Evolutionary conservation across 352 stramenopile species (phyloP).

Genomic region (Phytophthora cactorum): DNA sequence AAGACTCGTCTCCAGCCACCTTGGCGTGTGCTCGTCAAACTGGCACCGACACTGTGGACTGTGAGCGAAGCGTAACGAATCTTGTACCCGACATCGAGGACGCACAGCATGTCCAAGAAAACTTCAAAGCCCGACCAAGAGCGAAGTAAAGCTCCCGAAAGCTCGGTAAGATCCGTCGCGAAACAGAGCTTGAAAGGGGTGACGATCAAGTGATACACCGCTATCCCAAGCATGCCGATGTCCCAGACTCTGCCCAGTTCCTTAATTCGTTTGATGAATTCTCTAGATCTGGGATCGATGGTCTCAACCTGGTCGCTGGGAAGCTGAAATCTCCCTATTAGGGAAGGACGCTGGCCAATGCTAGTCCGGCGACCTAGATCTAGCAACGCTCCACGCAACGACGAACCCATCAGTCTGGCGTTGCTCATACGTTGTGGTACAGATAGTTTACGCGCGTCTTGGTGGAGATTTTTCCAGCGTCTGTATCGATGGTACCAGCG

Average conservation of each 20-base stretch:
- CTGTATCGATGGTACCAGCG: conserved; percentile 49
- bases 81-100: conserved; percentile 51
- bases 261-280: conserved; percentile 53
- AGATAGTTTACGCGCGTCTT: neutral
- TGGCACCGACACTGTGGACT: conserved; percentile 24
- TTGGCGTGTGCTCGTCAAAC: conserved; percentile 8
- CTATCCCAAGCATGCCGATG: conserved; percentile 49
- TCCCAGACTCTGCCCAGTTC: conserved; percentile 57
- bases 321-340: conserved; percentile 19
- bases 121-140: conserved; percentile 60
- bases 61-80: conserved; percentile 42
- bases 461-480: conserved; percentile 32
- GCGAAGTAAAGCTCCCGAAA: conserved; percentile 25
- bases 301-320: conserved; percentile 18
- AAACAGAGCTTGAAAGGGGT: conserved; percentile 73
- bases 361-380: conserved; percentile 12
- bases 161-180: conserved; percentile 45
- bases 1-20: conserved; percentile 19
- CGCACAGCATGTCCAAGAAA: conserved; percentile 56
- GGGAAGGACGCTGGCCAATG: conserved; percentile 9
- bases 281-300: conserved; percentile 29
- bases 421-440: conserved; percentile 3
- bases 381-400: conserved; percentile 15
- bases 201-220: conserved; percentile 48
- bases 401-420: conserved; percentile 1